Evolutionary conservation across 2,329 filamentous ascomycete species (phyloP), one percentile per base, ranked within the genome.

Genomic region (Bimuria novae-zelandiae): DNA sequence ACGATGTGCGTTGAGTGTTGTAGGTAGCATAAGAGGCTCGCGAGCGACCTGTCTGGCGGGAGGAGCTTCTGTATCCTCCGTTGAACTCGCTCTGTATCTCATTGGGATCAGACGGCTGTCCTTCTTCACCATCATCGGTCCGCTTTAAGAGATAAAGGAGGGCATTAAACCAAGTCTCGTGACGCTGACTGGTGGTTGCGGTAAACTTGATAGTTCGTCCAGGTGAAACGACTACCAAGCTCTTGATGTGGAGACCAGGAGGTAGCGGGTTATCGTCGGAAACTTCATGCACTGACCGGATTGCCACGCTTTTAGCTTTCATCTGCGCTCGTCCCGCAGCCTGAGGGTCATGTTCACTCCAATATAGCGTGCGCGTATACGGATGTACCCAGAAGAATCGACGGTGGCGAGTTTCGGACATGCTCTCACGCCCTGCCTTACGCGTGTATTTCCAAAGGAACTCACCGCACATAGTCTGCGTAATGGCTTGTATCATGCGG

Each of bases 381-480:
- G 94, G 94, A 71, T 99, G 94, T 19, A 99, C 90, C 94, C 94
- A 99, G 82, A 99, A 99, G 80, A 97, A 99, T 27, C 94, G 87
- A 56, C 90, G 86, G 75, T 99, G 94, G 47, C 94, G 85, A 51
- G 92, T 96, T 63, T 87, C 89, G 0, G 92, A 97, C 76, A 96
- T 86, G 58, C 92, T 89, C 49, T 87, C 89, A 21, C 93, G 88
- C n/a, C 92, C 92, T 54, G 92, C 83, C 78, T 94, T 96, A 66
- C 94, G 89, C 0, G 94, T 99, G 76, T 99, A 99, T 74, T 99
- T 99, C 94, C 94, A 99, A 35, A 99, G 81, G 73, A 93, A 97
- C 73, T 99, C 94, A 51, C 94, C 94, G 69, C 99, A 97, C 94
- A 99, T 99, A 16, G 94, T 97, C 75, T 99, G 93, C 2, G 94